Evolutionary conservation across 176 grass and related monocot species (phyloP).

Genomic region (Microstegium vimineum): DNA sequence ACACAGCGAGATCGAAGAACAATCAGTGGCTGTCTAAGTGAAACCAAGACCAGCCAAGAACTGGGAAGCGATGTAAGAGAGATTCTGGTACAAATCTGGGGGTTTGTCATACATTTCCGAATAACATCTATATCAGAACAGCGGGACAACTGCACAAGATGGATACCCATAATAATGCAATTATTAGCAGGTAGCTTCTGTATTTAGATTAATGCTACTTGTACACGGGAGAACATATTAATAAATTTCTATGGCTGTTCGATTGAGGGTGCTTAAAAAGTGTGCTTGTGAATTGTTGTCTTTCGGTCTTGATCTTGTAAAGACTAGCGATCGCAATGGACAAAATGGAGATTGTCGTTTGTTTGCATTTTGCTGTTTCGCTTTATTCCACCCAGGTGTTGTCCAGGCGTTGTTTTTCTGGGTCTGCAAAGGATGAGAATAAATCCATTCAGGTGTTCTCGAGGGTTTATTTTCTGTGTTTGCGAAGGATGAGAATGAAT

Average conservation of each 20-base stretch:
- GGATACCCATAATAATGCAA: neutral
- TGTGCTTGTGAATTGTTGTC: neutral
- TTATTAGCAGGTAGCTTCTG: neutral
- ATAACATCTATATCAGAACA: neutral
- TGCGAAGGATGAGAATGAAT: neutral
- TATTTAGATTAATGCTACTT: constrained; percentile 5
- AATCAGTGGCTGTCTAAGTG: constrained; percentile 28
- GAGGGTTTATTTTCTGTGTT: neutral
- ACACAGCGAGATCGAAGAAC: constrained; percentile 30
- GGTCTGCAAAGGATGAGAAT: neutral
- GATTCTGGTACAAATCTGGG: neutral
- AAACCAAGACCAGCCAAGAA: neutral
- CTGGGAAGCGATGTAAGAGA: neutral
- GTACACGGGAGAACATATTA: neutral
- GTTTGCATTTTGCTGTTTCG: neutral
- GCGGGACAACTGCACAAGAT: neutral
- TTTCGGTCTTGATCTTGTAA: neutral
- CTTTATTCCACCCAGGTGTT: neutral
- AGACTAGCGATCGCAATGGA: neutral
- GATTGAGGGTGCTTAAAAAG: neutral
- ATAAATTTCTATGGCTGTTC: neutral
- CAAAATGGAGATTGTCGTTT: neutral
- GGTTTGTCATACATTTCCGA: neutral
- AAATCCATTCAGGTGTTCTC: neutral
- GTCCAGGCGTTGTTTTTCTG: neutral